Conservation (phyloP, 306 rosid species). For the Carpinus fangiana region DNA sequence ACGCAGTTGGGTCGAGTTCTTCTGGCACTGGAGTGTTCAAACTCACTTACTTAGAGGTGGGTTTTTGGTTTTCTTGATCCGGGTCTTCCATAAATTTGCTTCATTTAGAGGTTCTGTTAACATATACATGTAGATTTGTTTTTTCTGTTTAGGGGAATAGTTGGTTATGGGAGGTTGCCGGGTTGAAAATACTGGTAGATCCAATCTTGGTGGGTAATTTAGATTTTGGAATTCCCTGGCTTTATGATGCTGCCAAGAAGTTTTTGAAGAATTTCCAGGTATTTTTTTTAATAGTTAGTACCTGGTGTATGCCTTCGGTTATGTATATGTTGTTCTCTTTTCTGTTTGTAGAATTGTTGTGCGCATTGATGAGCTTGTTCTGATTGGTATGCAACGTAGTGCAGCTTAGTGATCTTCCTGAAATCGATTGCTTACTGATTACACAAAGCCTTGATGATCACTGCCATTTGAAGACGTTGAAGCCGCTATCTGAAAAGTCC, state of each 20-base stretch:
- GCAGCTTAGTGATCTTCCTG: conserved; percentile 93
- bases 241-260: conserved; percentile 91
- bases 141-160: conserved; percentile 63
- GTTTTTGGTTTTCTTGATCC: conserved; percentile 33
- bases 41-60: conserved; percentile 86
- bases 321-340: conserved; percentile 13
- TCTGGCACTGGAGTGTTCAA: conserved; percentile 59
- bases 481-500: conserved; percentile 64
- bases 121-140: conserved; percentile 10
- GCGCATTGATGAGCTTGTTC: conserved; percentile 27
- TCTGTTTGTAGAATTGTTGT: background rate
- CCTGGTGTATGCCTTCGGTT: conserved; percentile 10
- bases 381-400: conserved; percentile 39
- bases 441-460: conserved; percentile 98
- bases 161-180: conserved; percentile 85
- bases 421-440: conserved; percentile 71
- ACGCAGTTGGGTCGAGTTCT: conserved; percentile 46
- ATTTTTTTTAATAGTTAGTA: conserved; percentile 19
- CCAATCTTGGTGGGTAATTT: conserved; percentile 92
- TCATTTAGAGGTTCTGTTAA: conserved; percentile 16
- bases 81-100: conserved; percentile 25
- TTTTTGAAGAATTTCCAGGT: conserved; percentile 74
- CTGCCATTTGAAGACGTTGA: conserved; percentile 90
- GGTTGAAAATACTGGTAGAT: conserved; percentile 74
- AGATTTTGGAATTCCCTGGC: conserved; percentile 97